Evolutionary conservation across 2,329 filamentous ascomycete species (phyloP).

Genomic region (Erysiphe pisi): DNA sequence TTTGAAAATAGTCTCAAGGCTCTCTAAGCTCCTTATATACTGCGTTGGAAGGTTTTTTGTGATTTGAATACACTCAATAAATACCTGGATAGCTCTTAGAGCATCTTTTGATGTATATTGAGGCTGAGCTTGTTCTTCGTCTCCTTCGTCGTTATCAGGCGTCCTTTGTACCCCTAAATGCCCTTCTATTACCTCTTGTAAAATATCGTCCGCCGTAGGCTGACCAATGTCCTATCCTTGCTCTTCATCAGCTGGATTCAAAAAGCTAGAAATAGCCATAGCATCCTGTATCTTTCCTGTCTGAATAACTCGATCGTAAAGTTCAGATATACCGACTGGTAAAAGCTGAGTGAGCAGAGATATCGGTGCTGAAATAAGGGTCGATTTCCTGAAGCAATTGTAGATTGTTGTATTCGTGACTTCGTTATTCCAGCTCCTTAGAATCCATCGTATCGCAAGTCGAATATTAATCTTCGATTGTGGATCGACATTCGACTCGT

Average conservation of each 20-base stretch:
- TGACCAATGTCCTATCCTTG: neutral
- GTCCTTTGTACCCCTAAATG: neutral
- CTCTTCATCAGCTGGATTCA: slow-evolving; percentile 5
- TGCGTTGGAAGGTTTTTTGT: too few species aligned
- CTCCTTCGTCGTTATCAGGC: neutral
- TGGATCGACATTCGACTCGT: slow-evolving; percentile 13
- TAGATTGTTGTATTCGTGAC: slow-evolving; percentile 13
- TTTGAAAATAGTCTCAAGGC: too few species aligned
- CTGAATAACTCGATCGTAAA: neutral
- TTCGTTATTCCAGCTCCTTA: neutral
- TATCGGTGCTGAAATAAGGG: neutral
- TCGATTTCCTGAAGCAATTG: slow-evolving; percentile 23
- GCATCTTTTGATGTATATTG: neutral
- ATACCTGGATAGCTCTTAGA: too few species aligned
- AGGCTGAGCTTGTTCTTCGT: neutral
- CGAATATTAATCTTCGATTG: neutral
- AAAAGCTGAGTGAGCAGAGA: neutral
- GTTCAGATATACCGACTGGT: neutral
- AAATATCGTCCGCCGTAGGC: neutral
- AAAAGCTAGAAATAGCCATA: neutral
- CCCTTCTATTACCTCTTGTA: slow-evolving; percentile 19
- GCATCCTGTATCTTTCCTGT: slow-evolving; percentile 1
- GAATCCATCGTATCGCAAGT: slow-evolving; percentile 17
- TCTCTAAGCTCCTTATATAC: too few species aligned
- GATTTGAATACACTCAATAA: too few species aligned